Base-by-base conservation (phyloP, 768 basidiomycete genomes). In the Kwoniella mangroviensis region DNA sequence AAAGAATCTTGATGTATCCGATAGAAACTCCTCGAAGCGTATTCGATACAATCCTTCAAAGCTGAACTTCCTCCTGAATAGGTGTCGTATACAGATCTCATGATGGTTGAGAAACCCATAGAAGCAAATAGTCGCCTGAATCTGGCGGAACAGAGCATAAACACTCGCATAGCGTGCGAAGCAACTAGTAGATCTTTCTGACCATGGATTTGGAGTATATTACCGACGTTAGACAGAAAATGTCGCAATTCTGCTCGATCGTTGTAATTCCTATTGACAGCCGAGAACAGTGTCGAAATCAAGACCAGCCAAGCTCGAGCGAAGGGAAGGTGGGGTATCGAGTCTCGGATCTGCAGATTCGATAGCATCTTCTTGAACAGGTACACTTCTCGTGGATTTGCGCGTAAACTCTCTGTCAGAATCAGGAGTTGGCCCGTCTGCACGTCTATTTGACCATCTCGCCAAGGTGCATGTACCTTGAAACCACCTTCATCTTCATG, bases 311-410 rank as follows among this genome's bases (percentile, higher is more conserved):
- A 80, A 2, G 73, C 73, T 56, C 79, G 63, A n/a, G 70, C 58
- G 54, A 79, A 77, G 4, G 73, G 68, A 0, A 74, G 55, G 55
- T 75, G 67, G 3, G 40, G 34, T n/a, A 73, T 66, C 11, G 74
- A 77, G 4, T 49, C 55, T 58, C 73, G 74, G n/a, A 79, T 72
- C 43, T 75, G 75, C 13, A 79, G 62, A 41, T 79, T 79, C 6
- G 73, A 77, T 54, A 79, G 64, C 78, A 79, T 79, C 68, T 76
- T 76, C 69, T 80, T 80, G 68, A 78, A 52, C 22, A 76, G 42
- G 51, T 76, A 75, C 1, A 75, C 76, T 28, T 80, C 79, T 45
- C 77, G 41, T 0, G 79, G 79, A 68, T 74, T 80, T 22, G 67
- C 73, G 61, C 65, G 60, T 22, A 80, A 69, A 13, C 70, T 59